These are phyloP conservation scores for Gilbertella persicaria DNA, from an alignment of 371 early-diverging fungal genomes.

Conservation along the genomic window DNA sequence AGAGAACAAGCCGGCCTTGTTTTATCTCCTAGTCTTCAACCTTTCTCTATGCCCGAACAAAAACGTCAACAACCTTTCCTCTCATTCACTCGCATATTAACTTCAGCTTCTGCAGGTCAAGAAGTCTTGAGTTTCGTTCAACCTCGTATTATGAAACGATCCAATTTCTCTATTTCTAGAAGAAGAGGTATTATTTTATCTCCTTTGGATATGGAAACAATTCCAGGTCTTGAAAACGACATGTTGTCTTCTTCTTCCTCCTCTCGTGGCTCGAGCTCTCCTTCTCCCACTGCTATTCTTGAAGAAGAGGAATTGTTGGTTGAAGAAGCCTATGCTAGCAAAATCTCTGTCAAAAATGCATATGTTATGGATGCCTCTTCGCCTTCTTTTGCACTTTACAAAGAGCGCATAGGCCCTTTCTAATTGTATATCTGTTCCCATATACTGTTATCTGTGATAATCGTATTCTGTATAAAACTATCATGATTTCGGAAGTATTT, in stretches of 20 bases:
- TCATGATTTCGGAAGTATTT: no score
- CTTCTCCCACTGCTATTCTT: constrained; percentile 2
- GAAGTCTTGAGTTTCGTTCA: neutral
- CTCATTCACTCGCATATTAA: constrained; percentile 2
- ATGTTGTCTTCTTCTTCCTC: constrained; percentile 16
- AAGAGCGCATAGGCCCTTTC: constrained; percentile 15
- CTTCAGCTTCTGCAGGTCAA: neutral
- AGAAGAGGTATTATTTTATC: constrained; percentile 27
- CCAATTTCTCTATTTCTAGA: constrained; percentile 14
- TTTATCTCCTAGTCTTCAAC: constrained; percentile 7
- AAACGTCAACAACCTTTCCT: constrained; percentile 9
- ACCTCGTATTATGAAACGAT: constrained; percentile 1
- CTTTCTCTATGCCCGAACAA: constrained; percentile 17
- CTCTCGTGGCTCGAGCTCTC: neutral
- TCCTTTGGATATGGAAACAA: constrained; percentile 10
- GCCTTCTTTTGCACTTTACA: constrained; percentile 22
- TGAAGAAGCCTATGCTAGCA: constrained; percentile 11
- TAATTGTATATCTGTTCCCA: no score
- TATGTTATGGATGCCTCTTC: constrained; percentile 15
- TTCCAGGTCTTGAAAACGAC: constrained; percentile 17
- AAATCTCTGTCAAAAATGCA: constrained; percentile 2
- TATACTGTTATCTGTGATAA: no score
- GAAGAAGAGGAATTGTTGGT: constrained; percentile 1
- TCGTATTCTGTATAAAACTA: no score
- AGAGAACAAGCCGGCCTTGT: constrained; percentile 2